Conservation (phyloP, 495 filamentous ascomycete genomes). For the Hypoxylon crocopeplum region DNA sequence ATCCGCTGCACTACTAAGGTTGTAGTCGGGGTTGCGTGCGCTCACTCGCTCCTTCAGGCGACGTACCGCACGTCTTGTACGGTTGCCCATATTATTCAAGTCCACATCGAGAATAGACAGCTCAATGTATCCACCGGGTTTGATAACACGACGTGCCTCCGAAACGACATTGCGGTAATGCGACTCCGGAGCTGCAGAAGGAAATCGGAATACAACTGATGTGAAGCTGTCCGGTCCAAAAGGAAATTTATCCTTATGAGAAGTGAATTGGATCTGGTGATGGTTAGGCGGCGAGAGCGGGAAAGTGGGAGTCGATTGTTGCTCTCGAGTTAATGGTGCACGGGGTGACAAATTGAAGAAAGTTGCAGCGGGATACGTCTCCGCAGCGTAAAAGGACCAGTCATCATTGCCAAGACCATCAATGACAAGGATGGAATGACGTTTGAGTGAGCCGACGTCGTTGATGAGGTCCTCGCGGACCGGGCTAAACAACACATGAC, state of each 20-base stretch:
- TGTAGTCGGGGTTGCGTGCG: constrained; percentile 61
- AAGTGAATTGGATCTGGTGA: constrained; percentile 78
- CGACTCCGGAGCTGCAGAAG: constrained; percentile 71
- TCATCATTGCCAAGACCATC: constrained; percentile 88
- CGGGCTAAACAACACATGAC: constrained; percentile 92
- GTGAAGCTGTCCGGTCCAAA: constrained; percentile 88
- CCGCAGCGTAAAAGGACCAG: constrained; percentile 96
- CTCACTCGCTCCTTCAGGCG: constrained; percentile 79
- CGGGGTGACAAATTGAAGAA: constrained; percentile 82
- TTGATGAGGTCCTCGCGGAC: constrained; percentile 77
- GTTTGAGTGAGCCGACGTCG: constrained; percentile 52
- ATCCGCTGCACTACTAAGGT: constrained; percentile 78
- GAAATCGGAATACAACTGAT: constrained; percentile 88
- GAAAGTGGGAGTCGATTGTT: constrained; percentile 44
- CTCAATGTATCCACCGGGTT: constrained; percentile 89
- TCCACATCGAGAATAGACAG: constrained; percentile 84
- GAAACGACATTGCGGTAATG: constrained; percentile 81
- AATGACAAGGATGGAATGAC: constrained; percentile 79
- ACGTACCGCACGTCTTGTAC: constrained; percentile 76
- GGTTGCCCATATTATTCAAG: constrained; percentile 84
- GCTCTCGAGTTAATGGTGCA: constrained; percentile 46
- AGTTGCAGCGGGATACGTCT: constrained; percentile 84
- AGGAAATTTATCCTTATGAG: constrained; percentile 74
- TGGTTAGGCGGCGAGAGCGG: constrained; percentile 79
- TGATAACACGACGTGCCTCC: constrained; percentile 89